Conservation (phyloP, 306 rosid species). For the Cucurbita pepo region DNA sequence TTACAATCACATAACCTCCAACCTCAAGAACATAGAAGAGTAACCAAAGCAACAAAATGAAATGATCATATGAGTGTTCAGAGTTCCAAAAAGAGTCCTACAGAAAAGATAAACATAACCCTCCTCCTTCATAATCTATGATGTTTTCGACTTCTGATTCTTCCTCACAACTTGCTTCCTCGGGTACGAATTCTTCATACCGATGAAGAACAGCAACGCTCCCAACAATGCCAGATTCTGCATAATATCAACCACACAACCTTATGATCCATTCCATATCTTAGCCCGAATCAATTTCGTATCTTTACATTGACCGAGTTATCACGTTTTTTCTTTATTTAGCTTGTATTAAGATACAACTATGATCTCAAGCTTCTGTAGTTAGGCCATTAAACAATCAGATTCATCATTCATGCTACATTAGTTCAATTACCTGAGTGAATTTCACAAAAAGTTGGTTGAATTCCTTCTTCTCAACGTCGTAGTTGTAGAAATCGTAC, state of each 20-base stretch:
- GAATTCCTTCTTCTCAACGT: conserved; percentile 37
- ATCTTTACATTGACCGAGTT: not conserved
- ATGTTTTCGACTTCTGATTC: conserved; percentile 35
- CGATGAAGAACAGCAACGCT: conserved; percentile 44
- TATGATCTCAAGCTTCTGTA: not conserved
- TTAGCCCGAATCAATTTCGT: not conserved
- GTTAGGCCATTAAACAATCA: not conserved
- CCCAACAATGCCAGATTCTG: conserved; percentile 61
- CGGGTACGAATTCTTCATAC: conserved; percentile 41
- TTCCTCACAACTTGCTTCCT: conserved; percentile 33
- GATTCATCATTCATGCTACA: not conserved
- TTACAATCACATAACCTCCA: not conserved
- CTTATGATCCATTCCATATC: not conserved
- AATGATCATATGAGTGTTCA: conserved; percentile 1
- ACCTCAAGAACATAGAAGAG: not conserved
- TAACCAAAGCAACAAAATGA: not conserved
- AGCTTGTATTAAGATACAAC: not conserved
- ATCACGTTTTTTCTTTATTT: not conserved
- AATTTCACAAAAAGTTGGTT: conserved; percentile 42
- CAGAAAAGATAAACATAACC: not conserved
- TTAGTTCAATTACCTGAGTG: conserved; percentile 28
- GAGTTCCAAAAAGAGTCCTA: not conserved
- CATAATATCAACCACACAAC: not conserved
- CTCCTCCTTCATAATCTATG: not conserved
- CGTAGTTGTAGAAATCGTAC: conserved; percentile 59